phyloP scores from a whole-genome alignment of 208 protist species.

The Crithidia sp. region DNA sequence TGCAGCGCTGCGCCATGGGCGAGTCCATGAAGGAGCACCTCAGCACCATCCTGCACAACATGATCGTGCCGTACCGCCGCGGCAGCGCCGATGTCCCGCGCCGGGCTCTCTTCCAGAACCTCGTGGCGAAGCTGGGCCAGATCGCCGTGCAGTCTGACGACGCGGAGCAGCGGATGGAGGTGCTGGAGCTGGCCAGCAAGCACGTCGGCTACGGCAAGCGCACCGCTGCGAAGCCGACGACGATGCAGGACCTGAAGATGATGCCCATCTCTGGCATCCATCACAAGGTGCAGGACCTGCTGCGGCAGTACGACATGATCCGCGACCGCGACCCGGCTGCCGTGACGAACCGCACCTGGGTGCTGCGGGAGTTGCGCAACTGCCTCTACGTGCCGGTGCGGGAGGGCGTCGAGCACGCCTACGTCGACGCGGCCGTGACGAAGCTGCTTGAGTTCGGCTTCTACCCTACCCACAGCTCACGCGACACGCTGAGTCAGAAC shows the following conservation, averaged over 20 bases:
- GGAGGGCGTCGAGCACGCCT: conserved; percentile 64
- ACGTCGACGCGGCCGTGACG: conserved; percentile 63
- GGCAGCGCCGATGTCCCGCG: conserved; percentile 80
- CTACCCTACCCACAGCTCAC: conserved; percentile 49
- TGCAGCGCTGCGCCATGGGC: conserved; percentile 64
- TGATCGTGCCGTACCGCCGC: conserved; percentile 84
- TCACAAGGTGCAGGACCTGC: conserved; percentile 74
- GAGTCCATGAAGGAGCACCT: conserved; percentile 91
- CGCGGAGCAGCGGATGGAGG: conserved; percentile 67
- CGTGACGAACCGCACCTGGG: conserved; percentile 79
- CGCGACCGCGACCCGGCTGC: conserved; percentile 60
- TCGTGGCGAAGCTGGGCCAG: conserved; percentile 78
- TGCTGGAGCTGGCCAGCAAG: conserved; percentile 78
- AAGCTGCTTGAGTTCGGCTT: conserved; percentile 77
- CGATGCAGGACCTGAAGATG: conserved; percentile 65
- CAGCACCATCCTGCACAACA: conserved; percentile 82
- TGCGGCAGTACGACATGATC: conserved; percentile 70
- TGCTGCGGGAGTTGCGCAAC: conserved; percentile 79
- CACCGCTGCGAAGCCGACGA: conserved; percentile 69
- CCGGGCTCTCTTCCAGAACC: conserved; percentile 75
- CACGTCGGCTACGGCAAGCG: conserved; percentile 77
- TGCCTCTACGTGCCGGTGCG: conserved; percentile 78
- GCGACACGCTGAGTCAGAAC: conserved; percentile 72
- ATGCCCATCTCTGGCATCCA: conserved; percentile 65
- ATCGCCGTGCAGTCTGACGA: conserved; percentile 78